Conservation (phyloP, 345 rosid genomes). For the Anacardium occidentale region DNA sequence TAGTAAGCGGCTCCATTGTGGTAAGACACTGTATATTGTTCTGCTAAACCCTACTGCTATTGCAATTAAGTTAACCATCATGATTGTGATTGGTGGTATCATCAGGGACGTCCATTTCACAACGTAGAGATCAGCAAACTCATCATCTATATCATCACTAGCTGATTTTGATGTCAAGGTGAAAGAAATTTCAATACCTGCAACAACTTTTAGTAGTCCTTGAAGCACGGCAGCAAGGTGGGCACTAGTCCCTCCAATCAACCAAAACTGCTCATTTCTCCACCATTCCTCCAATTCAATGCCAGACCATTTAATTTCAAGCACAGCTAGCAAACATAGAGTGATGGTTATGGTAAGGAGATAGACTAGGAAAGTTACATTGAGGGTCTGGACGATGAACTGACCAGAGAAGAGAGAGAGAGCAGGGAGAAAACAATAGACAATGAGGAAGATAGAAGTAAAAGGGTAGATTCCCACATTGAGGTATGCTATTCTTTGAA, state of each 20-base stretch:
- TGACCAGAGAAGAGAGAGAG: slow-evolving; percentile 95
- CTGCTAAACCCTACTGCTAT: slow-evolving; percentile 94
- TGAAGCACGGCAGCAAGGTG: slow-evolving; percentile 97
- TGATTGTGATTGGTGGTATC: slow-evolving; percentile 91
- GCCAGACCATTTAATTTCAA: slow-evolving; percentile 97
- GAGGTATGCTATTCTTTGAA: slow-evolving; percentile 89
- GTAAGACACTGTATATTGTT: slow-evolving; percentile 78
- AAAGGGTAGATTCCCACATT: slow-evolving; percentile 97
- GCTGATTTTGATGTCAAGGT: slow-evolving; percentile 82
- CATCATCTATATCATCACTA: slow-evolving; percentile 89
- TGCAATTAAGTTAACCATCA: slow-evolving; percentile 86
- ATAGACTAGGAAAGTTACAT: slow-evolving; percentile 82
- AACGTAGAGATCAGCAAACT: slow-evolving; percentile 82
- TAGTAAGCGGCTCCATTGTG: slow-evolving; percentile 80
- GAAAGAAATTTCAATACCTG: slow-evolving; percentile 93
- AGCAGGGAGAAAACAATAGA: slow-evolving; percentile 97
- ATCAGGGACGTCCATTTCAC: slow-evolving; percentile 87
- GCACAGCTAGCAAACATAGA: slow-evolving; percentile 73
- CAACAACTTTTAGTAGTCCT: slow-evolving; percentile 82
- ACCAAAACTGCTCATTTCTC: slow-evolving; percentile 99
- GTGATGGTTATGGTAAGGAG: slow-evolving; percentile 76
- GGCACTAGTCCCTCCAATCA: slow-evolving; percentile 96
- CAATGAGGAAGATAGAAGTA: slow-evolving; percentile 89
- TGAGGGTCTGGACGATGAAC: slow-evolving; percentile 80
- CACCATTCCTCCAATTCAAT: slow-evolving; percentile 93